These are phyloP conservation scores for Helminthosporium solani DNA, from an alignment of 2,329 filamentous ascomycete genomes.

Conservation along the genomic window DNA sequence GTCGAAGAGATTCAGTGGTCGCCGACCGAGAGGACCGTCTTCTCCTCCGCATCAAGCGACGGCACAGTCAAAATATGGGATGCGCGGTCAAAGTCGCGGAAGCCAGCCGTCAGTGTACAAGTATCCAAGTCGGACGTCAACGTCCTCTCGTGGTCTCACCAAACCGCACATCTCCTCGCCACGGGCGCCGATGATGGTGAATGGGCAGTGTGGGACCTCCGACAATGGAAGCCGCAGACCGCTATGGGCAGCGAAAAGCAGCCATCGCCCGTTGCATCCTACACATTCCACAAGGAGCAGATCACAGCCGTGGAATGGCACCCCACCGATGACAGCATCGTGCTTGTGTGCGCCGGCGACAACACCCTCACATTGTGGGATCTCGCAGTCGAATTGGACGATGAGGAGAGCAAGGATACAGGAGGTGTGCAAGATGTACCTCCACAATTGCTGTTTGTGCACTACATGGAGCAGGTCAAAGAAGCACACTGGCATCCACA, in stretches of 20 bases:
- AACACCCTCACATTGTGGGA: constrained; percentile 97
- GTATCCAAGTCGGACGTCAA: constrained; percentile 88
- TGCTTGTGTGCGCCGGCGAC: constrained; percentile 88
- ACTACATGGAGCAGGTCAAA: constrained; percentile 93
- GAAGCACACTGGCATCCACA: constrained; percentile 98
- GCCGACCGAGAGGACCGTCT: constrained; percentile 87
- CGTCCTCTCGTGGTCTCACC: constrained; percentile 90
- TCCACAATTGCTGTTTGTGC: constrained; percentile 91
- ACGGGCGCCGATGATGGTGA: constrained; percentile 90
- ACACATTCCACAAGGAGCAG: constrained; percentile 94
- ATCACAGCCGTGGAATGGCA: constrained; percentile 98
- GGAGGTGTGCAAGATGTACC: constrained; percentile 87
- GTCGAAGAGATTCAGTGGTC: constrained; percentile 98
- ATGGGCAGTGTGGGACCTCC: constrained; percentile 95
- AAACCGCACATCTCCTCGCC: constrained; percentile 85
- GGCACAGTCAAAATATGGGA: constrained; percentile 97
- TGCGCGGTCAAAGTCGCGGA: constrained; percentile 82
- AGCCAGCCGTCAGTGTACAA: constrained; percentile 82
- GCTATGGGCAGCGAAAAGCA: constrained; percentile 51
- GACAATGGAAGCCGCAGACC: constrained; percentile 79
- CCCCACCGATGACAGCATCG: constrained; percentile 92
- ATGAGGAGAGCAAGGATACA: constrained; percentile 91
- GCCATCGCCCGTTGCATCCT: constrained; percentile 83
- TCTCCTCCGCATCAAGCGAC: constrained; percentile 90
- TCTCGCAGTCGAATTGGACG: constrained; percentile 91